phyloP scores from a whole-genome alignment of 768 basidiomycete species.

The Phaffia tasmanica region DNA sequence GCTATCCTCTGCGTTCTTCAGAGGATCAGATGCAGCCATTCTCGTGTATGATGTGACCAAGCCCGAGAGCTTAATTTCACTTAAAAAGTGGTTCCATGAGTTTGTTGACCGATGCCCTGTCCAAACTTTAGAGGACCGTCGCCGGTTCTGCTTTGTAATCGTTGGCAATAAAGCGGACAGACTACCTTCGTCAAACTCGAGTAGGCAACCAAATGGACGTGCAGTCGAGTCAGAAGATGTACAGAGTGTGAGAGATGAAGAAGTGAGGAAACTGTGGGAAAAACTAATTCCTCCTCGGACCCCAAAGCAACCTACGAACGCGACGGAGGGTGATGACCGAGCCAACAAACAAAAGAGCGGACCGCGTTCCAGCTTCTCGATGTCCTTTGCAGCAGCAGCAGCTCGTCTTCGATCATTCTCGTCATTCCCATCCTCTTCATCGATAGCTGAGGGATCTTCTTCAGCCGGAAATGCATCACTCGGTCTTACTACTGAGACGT shows the following conservation, averaged over 20 bases:
- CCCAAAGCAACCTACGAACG: neutral
- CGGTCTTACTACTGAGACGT: slow-evolving; percentile 4
- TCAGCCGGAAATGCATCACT: neutral
- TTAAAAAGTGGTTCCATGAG: slow-evolving; percentile 67
- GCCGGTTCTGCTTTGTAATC: slow-evolving; percentile 54
- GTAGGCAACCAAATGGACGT: slow-evolving; percentile 26
- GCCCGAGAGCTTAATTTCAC: slow-evolving; percentile 49
- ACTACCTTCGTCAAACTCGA: slow-evolving; percentile 27
- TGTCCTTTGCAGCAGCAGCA: slow-evolving; percentile 9
- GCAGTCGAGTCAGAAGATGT: slow-evolving; percentile 21
- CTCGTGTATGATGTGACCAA: slow-evolving; percentile 71
- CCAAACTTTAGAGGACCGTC: slow-evolving; percentile 44
- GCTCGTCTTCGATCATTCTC: slow-evolving; percentile 22
- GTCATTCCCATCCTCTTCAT: slow-evolving; percentile 36
- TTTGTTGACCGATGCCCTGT: slow-evolving; percentile 60
- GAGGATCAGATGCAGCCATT: slow-evolving; percentile 69
- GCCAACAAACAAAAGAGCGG: neutral
- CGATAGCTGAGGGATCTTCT: slow-evolving; percentile 4
- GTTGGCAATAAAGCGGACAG: slow-evolving; percentile 70
- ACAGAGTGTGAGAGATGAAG: slow-evolving; percentile 38
- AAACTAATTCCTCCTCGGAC: slow-evolving; percentile 46
- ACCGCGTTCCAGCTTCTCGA: neutral
- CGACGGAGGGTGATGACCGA: neutral
- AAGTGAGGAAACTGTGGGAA: slow-evolving; percentile 50
- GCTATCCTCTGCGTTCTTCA: slow-evolving; percentile 69